Evolutionary conservation across 352 stramenopile genomes (phyloP).

Genomic region (Globisporangium uncinulatum): DNA sequence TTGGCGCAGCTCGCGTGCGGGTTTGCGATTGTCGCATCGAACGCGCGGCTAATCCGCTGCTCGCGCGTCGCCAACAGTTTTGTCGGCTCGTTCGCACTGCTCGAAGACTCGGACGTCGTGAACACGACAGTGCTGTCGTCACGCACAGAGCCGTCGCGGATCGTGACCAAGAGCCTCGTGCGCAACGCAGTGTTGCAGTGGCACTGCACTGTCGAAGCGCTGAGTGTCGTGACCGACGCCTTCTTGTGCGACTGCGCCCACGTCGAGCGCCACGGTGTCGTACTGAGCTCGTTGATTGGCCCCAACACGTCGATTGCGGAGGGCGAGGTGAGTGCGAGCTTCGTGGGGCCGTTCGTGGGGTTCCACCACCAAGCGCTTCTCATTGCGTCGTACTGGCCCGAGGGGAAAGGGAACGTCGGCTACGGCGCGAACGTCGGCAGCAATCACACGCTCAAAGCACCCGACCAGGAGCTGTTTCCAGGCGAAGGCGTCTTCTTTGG

Average conservation of each 20-base stretch:
- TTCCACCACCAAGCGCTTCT: conserved; percentile 94
- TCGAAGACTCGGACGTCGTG: conserved; percentile 57
- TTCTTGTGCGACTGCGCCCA: conserved; percentile 78
- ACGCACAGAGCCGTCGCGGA: conserved; percentile 26
- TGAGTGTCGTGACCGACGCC: conserved; percentile 56
- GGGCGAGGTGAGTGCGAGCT: conserved; percentile 87
- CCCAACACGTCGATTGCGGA: conserved; percentile 83
- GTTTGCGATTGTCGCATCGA: conserved; percentile 43
- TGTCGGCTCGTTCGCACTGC: conserved; percentile 44
- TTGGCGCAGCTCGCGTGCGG: conserved; percentile 27
- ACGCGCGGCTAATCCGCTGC: conserved; percentile 59
- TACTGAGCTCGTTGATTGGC: conserved; percentile 84
- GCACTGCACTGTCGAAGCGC: conserved; percentile 53
- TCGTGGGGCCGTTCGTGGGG: conserved; percentile 92
- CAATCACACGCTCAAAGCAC: conserved; percentile 94
- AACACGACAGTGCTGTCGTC: conserved; percentile 70
- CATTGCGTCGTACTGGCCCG: conserved; percentile 89
- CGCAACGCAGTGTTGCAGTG: conserved; percentile 64
- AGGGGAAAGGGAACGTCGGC: conserved; percentile 91
- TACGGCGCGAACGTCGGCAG: conserved; percentile 95
- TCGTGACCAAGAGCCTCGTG: conserved; percentile 62
- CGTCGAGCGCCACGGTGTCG: conserved; percentile 77
- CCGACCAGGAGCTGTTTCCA: conserved; percentile 86
- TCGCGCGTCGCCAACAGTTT: conserved; percentile 55
- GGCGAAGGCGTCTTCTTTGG: conserved; percentile 97